Evolutionary conservation across 2,329 filamentous ascomycete species (phyloP), one percentile per base, ranked within the genome.

Genomic region (Didymella arachidicola): DNA sequence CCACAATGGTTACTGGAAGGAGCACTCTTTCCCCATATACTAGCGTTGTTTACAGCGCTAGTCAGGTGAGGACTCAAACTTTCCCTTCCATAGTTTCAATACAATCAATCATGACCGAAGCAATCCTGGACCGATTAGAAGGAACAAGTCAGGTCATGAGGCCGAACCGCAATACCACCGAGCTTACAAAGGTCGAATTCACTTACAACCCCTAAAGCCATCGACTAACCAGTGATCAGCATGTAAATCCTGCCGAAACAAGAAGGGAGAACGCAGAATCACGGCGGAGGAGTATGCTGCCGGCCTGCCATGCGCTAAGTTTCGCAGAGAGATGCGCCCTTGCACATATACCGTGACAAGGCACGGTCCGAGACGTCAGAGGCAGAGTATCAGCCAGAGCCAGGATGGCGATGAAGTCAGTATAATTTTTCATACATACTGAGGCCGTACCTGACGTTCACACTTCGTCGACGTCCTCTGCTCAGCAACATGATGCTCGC

Each of bases 311-410:
- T 47, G 25, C 32, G 51, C 51, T 6, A 46, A 47, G 34, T 54
- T 32, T 46, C 42, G 51, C 22, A 19, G 51, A 44, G 42, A 54
- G 32, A 47, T 46, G 41, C 41, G 32, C 30, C 25, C 42, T 29
- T 54, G 42, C 25, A 54, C 51, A 38, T 46, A 39, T 16, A 46
- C 42, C 12, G 36, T 36, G 11, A 32, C 42, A 46, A 34, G 51
- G 36, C 42, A 54, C 25, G 36, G 42, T 12, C 39, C 51, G 26
- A 54, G 51, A 47, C 41, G 32, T 11, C 42, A 39, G 42, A 54
- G 36, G n/a, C 32, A 36, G n/a, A 46, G 30, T 10, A 11, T 39
- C 39, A 47, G 32, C 3, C 26, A 34, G 2, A 39, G 32, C 4
- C 34, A 47, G 7, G 27, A 54, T 41, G 42, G 25, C 14, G 42